Base-by-base conservation (phyloP, 2,329 filamentous ascomycete species). In the Cercospora berteroae region DNA sequence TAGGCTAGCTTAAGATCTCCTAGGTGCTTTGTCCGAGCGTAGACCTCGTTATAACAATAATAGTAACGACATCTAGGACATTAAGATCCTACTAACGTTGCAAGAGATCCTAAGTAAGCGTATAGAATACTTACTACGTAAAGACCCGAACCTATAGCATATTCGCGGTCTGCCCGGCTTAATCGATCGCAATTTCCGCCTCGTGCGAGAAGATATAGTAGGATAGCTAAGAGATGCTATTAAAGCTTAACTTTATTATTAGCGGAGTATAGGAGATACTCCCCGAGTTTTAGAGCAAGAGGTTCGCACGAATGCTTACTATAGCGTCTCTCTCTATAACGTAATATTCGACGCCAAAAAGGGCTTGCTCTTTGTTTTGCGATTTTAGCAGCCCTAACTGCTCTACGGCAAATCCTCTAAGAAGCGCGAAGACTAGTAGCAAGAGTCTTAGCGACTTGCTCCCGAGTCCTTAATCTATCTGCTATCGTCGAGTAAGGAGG, bases 21-120 rank as follows among this genome's bases (percentile, higher is more conserved):
- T 78, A 52, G 78, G 78, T 31, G 65, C 69, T 29, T 69, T 79
- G 4, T 79, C 76, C 9, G 57, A 0, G 8, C 8, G 60, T n/a
- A 90, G 90, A 0, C 89, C 89, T 0, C 84, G 90, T 0, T 90
- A 94, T 70, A 89, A 93, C 76, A 94, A 94, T 63, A 91, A 93
- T 71, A 85, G 85, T 73, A 79, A 73, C 1, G 83, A 91, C 69
- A 89, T 88, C 71, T 82, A 86, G 0, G 67, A 87, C 0, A 87
- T 92, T 33, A 79, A 84, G 2, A 87, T 93, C 13, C 83, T 87
- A 58, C 91, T 90, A 0, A 93, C 90, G 0, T 76, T 83, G 0
- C 86, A 90, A 60, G 90, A 93, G 42, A 67, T 71, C 72, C 27
- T 42, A 6, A 42, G 36, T 42, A 0, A 85, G n/a, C n/a, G n/a